Evolutionary conservation across 2,329 filamentous ascomycete species (phyloP).

Genomic region (Nannizzia gypsea): DNA sequence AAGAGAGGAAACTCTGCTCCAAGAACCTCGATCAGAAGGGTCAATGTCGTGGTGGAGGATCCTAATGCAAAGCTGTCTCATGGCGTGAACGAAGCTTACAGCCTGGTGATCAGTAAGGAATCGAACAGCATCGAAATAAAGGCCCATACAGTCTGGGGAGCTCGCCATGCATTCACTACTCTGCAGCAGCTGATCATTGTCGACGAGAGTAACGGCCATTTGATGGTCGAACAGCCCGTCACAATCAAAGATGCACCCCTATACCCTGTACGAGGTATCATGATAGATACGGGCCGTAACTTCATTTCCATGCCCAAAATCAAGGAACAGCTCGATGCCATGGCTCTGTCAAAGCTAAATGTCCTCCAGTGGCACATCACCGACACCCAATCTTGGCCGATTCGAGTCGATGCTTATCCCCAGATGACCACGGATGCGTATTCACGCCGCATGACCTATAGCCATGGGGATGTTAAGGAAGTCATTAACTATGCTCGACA

Average conservation of each 20-base stretch:
- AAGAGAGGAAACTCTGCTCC: conserved; percentile 18
- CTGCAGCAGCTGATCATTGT: conserved; percentile 44
- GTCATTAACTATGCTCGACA: conserved; percentile 42
- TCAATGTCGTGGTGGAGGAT: conserved; percentile 39
- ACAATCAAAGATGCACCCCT: conserved; percentile 40
- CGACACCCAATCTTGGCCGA: conserved; percentile 46
- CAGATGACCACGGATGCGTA: conserved; percentile 46
- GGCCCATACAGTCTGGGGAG: conserved; percentile 43
- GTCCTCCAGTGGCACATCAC: conserved; percentile 47
- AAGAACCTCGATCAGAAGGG: conserved; percentile 25
- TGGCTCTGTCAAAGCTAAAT: conserved; percentile 47
- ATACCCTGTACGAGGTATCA: conserved; percentile 44
- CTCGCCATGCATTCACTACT: conserved; percentile 46
- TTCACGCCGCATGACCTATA: conserved; percentile 39
- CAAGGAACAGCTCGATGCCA: conserved; percentile 43
- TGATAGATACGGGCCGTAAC: conserved; percentile 46
- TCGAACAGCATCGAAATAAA: conserved; percentile 36
- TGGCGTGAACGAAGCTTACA: conserved; percentile 48
- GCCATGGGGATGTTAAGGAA: conserved; percentile 31
- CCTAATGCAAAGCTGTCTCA: conserved; percentile 40
- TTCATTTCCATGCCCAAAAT: conserved; percentile 43
- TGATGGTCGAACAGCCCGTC: conserved; percentile 44
- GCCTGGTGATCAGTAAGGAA: conserved; percentile 31
- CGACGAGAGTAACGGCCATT: conserved; percentile 29
- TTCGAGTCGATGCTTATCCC: conserved; percentile 40